A percentile compares a stretch with the other conserved stretches of the same genome.
These are phyloP conservation scores for Aspergillus baeticus DNA, from an alignment of 495 filamentous ascomycete genomes.

Conservation along the genomic window DNA sequence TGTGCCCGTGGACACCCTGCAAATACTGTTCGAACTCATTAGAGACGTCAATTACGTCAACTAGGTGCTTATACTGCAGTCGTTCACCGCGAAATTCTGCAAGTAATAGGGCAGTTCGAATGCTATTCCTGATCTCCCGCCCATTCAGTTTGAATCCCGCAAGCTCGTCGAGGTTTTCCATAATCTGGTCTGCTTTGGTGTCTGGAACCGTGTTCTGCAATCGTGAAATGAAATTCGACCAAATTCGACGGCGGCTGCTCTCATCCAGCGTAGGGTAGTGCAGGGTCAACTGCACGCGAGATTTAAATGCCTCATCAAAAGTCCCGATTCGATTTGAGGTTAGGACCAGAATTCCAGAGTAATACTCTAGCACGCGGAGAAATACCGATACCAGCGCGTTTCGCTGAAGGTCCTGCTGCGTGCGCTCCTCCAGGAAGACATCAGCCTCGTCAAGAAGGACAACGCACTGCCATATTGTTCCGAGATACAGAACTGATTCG, in stretches of 20 bases:
- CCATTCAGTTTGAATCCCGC: conserved; percentile 34
- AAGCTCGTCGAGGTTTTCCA: conserved; percentile 15
- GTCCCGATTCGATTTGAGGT: background rate
- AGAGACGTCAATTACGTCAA: conserved; percentile 21
- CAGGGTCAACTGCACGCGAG: background rate
- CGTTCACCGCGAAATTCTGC: conserved; percentile 16
- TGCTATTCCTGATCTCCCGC: conserved; percentile 25
- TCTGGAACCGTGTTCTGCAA: conserved; percentile 8
- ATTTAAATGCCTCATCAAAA: background rate
- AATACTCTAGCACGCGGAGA: background rate
- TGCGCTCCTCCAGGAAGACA: conserved; percentile 43
- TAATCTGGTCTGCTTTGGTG: background rate
- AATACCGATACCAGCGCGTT: background rate
- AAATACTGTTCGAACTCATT: background rate
- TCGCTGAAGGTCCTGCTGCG: background rate
- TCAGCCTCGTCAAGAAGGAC: conserved; percentile 58
- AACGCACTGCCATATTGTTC: conserved; percentile 46
- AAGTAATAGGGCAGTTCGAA: conserved; percentile 22
- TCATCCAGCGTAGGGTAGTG: background rate
- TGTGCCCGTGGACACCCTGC: too few species aligned
- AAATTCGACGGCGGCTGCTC: conserved; percentile 21
- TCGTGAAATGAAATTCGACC: conserved; percentile 33
- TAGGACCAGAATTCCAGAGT: background rate
- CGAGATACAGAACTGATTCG: conserved; percentile 37
- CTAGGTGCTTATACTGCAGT: conserved; percentile 20